Base-by-base conservation (phyloP, 495 filamentous ascomycete species). In the Aspergillus campestris region DNA sequence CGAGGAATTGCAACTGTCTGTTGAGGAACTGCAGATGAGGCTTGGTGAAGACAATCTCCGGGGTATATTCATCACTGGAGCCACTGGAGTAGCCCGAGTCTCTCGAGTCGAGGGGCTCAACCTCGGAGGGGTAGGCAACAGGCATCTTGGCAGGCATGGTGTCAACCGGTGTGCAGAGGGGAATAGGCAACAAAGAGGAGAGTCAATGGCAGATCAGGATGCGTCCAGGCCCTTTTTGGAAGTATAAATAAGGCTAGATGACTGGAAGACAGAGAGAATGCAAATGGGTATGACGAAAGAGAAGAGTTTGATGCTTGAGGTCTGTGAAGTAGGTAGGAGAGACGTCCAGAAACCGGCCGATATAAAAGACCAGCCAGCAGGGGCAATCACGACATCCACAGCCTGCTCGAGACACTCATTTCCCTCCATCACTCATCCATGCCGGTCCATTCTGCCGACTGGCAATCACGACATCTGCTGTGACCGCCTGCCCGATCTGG, bases 21-120 rank as follows among this genome's bases (percentile, higher is more conserved):
- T 98, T 98, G 51, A 98, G 70, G 65, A 89, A 88, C 55, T 84
- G 83, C 41, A 97, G 74, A 67, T 98, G 94, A 34, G 83, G 78
- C 66, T 82, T 83, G 38, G 89, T 89, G 75, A 98, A 91, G 59
- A 82, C 81, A 52, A 97, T 77, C 48, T 84, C 82, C 5, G 87
- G 82, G 2, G 84, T 64, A 42, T 77, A 80, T 14, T 74, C 75
- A 11, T 79, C 72, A 55, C 80, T 87, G 3, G 82, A 82, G 42
- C 76, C 84, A 52, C 86, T 90, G 42, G 79, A 86, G 71, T 96
- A 97, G 43, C 94, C 92, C 35, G 92, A 97, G 34, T 74, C 67
- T 42, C 55, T 59, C 15, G 57, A 46, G 39, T 70, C 66, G 15
- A 64, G 51, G 34, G 50, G 56, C 44, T 74, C 72, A 24, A 46